Evolutionary conservation across 1,284 basidiomycete species (phyloP), one percentile per base, ranked within the genome.

Genomic region (Naganishia liquefaciens): DNA sequence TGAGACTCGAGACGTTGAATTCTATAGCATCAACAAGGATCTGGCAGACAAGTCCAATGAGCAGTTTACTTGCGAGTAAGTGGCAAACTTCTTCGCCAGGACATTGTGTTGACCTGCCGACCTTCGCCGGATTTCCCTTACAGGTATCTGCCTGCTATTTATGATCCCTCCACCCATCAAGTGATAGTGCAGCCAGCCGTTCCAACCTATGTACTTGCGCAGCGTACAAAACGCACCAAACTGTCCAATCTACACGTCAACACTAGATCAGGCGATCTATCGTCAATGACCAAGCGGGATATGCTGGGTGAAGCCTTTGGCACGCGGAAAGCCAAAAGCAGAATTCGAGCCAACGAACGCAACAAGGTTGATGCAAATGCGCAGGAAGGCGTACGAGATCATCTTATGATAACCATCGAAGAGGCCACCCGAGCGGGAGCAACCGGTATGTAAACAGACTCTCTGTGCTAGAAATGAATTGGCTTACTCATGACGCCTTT

Each of bases 221-320:
- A 88, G 52, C 85, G 86, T 19, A 90, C 93, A 60, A 95, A 94
- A 75, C 85, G 88, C 5, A 82, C 92, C 57, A 91, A 91, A 60
- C 21, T 68, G 30, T 65, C 69, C 10, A 63, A 69, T 44, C 52
- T 73, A 30, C 54, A 57, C n/a, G 23, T 54, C 43, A 63, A 51
- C 33, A 13, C 49, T 43, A 25, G 25, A 15, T 50, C 53, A 21
- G 39, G 21, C 19, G 54, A 63, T 19, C 23, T 55, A 42, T 43
- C 53, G 6, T 30, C 58, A 19, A 79, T 83, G 52, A 82, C 85
- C 55, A 87, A 87, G 40, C 84, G 88, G 30, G 90, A 86, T 66
- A 82, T 85, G n/a, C 84, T 97, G 1, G 93, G 93, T 37, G 88
- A 91, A 74, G 86, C 89, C 1, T 97, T 97, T 70, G 93, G 93